Evolutionary conservation across 2,329 filamentous ascomycete species (phyloP).

Genomic region (Dactylellina sp.): DNA sequence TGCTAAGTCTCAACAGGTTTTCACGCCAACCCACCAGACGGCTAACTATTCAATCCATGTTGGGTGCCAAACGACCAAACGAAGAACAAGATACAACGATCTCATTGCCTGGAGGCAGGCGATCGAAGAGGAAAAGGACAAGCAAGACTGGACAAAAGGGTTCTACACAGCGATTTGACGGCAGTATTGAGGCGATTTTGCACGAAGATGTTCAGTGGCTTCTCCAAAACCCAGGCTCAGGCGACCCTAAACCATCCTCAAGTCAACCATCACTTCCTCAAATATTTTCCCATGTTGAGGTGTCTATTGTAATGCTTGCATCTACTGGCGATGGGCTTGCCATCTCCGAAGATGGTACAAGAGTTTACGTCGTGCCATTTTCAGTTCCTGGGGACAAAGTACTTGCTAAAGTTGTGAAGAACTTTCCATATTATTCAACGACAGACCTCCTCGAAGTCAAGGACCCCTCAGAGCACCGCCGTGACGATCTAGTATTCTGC

Average conservation of each 20-base stretch:
- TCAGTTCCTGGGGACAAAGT: slow-evolving; percentile 85
- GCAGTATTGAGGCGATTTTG: slow-evolving; percentile 37
- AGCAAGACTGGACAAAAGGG: background rate
- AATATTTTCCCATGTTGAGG: slow-evolving; percentile 79
- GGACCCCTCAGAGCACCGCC: slow-evolving; percentile 78
- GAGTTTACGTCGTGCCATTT: slow-evolving; percentile 90
- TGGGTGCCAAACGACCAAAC: slow-evolving; percentile 30
- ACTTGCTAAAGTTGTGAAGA: slow-evolving; percentile 80
- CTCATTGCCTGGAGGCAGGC: background rate
- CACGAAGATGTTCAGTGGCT: slow-evolving; percentile 29
- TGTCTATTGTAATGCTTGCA: slow-evolving; percentile 83
- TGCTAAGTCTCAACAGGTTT: background rate
- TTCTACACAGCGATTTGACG: slow-evolving; percentile 7
- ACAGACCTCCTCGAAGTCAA: slow-evolving; percentile 85
- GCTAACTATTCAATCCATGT: slow-evolving; percentile 28
- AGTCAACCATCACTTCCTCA: slow-evolving; percentile 66
- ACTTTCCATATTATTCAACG: slow-evolving; percentile 77
- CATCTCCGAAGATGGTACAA: slow-evolving; percentile 72
- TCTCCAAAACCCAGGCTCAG: slow-evolving; percentile 8
- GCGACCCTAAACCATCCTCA: slow-evolving; percentile 37
- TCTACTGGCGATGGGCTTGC: slow-evolving; percentile 94
- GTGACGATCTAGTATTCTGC: slow-evolving; percentile 81
- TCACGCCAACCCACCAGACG: background rate
- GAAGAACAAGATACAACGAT: slow-evolving; percentile 7
- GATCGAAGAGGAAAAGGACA: slow-evolving; percentile 35